phyloP scores from a whole-genome alignment of 345 rosid species.

The Citrus maxima region DNA sequence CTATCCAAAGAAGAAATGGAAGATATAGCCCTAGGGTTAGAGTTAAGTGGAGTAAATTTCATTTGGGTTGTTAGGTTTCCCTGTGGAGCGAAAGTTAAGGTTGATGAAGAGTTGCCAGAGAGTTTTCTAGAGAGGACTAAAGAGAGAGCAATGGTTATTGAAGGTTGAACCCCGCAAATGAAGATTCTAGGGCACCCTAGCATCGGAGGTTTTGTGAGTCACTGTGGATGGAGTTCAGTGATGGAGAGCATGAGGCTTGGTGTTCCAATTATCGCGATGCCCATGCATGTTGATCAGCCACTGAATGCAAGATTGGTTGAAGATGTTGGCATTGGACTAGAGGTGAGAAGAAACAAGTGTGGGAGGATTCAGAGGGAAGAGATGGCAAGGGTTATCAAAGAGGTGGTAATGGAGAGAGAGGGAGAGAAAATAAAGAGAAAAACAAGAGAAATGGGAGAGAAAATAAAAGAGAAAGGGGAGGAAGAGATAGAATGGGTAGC shows the following conservation, averaged over 20 bases:
- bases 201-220: not conserved
- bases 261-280: not conserved
- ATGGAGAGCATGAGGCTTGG: not conserved
- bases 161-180: not conserved
- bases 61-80: not conserved
- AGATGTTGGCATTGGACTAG: not conserved
- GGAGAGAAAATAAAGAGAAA: not conserved
- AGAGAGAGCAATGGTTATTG: not conserved
- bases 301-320: not conserved
- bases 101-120: not conserved
- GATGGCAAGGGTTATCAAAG: too few relatives aligned
- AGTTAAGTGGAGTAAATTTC: slow-evolving; percentile 20
- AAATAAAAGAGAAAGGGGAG: too few relatives aligned
- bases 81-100: not conserved
- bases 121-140: not conserved
- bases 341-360: not conserved
- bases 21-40: slow-evolving; percentile 37
- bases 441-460: too few relatives aligned
- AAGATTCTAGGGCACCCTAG: not conserved
- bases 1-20: slow-evolving; percentile 23
- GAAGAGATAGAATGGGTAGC: too few relatives aligned
- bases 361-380: not conserved
- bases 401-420: not conserved
- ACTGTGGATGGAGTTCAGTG: not conserved
- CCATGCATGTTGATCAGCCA: not conserved